These are phyloP conservation scores for Colletotrichum scovillei DNA, from an alignment of 2,329 filamentous ascomycete genomes.

Conservation along the genomic window DNA sequence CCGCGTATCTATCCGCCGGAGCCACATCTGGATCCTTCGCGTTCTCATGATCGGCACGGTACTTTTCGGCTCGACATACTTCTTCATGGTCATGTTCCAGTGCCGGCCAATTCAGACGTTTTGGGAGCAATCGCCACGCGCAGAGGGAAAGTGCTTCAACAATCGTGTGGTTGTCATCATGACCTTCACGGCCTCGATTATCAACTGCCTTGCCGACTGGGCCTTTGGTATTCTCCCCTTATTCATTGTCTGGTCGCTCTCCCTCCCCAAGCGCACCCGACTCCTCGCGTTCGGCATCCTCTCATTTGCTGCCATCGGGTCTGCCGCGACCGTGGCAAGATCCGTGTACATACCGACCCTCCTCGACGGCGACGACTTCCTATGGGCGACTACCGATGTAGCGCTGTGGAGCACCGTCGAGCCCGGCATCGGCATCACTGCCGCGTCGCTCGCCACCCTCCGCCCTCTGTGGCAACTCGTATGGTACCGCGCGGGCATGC, in stretches of 20 bases:
- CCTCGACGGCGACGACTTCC: conserved; percentile 51
- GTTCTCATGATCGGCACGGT: conserved; percentile 48
- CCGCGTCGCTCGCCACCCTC: conserved; percentile 53
- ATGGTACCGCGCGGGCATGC: conserved; percentile 15
- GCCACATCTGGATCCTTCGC: conserved; percentile 49
- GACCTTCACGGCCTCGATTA: conserved; percentile 51
- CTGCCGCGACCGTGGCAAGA: conserved; percentile 54
- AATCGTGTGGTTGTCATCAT: conserved; percentile 41
- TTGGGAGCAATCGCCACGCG: conserved; percentile 46
- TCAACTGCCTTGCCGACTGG: conserved; percentile 54
- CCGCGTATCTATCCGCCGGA: conserved; percentile 50
- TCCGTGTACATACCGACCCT: conserved; percentile 54
- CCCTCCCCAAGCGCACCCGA: conserved; percentile 52
- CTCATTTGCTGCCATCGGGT: conserved; percentile 47
- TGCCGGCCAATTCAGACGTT: conserved; percentile 52
- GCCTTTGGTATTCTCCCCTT: conserved; percentile 52
- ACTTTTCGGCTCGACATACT: conserved; percentile 51
- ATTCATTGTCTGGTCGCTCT: conserved; percentile 53
- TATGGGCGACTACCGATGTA: conserved; percentile 55
- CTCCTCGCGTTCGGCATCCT: conserved; percentile 47
- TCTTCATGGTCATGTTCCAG: conserved; percentile 55
- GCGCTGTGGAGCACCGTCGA: conserved; percentile 60
- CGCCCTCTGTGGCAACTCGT: conserved; percentile 44
- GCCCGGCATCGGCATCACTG: conserved; percentile 54
- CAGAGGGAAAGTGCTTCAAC: conserved; percentile 46